These are phyloP conservation scores for Kernera saxatilis DNA, from an alignment of 345 rosid species.

Conservation along the genomic window DNA sequence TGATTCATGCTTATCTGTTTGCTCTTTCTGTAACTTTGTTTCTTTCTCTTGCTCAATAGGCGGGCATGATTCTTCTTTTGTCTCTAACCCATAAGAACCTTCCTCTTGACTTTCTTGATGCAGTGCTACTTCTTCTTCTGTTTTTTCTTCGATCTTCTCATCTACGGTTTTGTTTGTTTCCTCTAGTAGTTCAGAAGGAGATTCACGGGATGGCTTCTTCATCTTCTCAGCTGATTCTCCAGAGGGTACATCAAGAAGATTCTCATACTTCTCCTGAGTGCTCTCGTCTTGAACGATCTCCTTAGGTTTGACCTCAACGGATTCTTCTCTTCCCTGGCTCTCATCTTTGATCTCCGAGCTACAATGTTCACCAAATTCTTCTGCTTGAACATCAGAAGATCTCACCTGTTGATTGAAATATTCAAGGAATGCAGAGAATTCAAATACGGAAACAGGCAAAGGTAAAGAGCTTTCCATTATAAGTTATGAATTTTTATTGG, in stretches of 20 bases:
- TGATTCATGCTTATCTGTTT: slow-evolving; percentile 6
- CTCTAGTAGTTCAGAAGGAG: slow-evolving; percentile 20
- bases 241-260: background rate
- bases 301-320: background rate
- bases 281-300: background rate
- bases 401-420: slow-evolving; percentile 30
- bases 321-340: slow-evolving; percentile 13
- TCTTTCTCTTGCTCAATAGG: slow-evolving; percentile 5
- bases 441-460: background rate
- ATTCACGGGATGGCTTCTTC: background rate
- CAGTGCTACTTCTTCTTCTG: background rate
- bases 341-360: slow-evolving; percentile 15
- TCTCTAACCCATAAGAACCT: background rate
- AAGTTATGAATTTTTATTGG: background rate
- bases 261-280: background rate
- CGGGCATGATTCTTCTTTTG: background rate
- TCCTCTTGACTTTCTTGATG: slow-evolving; percentile 10
- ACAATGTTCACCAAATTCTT: slow-evolving; percentile 19
- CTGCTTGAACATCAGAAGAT: slow-evolving; percentile 13
- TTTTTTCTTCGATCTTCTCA: background rate
- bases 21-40: background rate
- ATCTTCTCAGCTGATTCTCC: background rate
- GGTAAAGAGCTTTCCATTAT: background rate
- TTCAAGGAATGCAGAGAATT: background rate
- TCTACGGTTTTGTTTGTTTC: slow-evolving; percentile 19